Evolutionary conservation across 257 asterid species (phyloP), one percentile per base, ranked within the genome.

Genomic region (Ilex asprella): DNA sequence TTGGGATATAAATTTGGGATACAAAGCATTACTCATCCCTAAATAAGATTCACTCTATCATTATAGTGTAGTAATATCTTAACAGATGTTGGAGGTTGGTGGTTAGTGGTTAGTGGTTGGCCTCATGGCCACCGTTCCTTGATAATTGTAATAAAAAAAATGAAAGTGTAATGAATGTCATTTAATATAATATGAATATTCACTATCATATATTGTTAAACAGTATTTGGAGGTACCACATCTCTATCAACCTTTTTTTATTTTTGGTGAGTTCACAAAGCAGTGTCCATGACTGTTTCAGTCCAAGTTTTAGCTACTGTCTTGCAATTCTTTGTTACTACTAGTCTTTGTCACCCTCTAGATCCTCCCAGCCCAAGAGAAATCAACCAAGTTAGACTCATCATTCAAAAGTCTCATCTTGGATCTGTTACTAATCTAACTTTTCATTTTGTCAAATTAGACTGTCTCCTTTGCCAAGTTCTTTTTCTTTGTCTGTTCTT

Each of bases 361-460:
- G 94, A 85, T 44, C 89, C 94, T 69, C 96, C 85, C 9, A 73
- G 69, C 46, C 87, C 87, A 31, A 12, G 60, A 7, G 94, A 85
- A 47, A 74, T 88, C 68, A 61, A 71, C 62, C 60, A 56, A 55
- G 51, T 81, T 50, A 76, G 66, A 56, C 73, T 66, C 59, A 72
- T 66, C 11, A 67, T 84, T 68, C 79, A 80, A 56, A 84, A 71
- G 0, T 82, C 81, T 8, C 68, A 60, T 49, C 58, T 56, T 30
- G 59, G 66, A 11, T 68, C 83, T 11, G 67, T 67, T 27, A 62
- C 83, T 8, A 81, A 80, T 57, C 55, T 70, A 16, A 84, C 85
- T 30, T 79, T 84, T 64, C 95, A 87, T 62, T 80, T 59, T 70
- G 81, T 87, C n/a, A n/a, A n/a, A n/a, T n/a, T n/a, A n/a, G n/a